Conservation (phyloP, 1,284 basidiomycete genomes). For the Ustilago lituana region DNA sequence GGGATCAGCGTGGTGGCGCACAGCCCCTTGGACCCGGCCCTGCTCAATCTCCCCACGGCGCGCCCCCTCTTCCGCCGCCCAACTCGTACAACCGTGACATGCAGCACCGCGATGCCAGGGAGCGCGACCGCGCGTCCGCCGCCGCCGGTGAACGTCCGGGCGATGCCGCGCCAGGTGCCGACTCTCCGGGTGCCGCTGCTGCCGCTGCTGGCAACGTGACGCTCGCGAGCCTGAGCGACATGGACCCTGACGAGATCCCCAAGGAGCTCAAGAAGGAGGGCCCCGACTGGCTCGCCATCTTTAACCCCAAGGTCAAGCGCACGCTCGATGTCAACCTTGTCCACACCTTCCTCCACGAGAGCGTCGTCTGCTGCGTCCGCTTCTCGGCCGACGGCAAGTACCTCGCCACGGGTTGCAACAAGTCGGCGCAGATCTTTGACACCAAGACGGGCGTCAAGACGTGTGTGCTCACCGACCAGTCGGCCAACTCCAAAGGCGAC, state of each 20-base stretch:
- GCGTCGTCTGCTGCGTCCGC: conserved; percentile 87
- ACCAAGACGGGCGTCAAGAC: conserved; percentile 83
- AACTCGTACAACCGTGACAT: conserved; percentile 43
- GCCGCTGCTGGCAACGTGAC: conserved; percentile 59
- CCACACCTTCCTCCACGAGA: conserved; percentile 91
- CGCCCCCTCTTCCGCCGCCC: conserved; percentile 48
- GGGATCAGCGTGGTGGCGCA: conserved; percentile 57
- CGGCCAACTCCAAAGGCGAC: conserved; percentile 56
- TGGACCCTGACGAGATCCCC: conserved; percentile 68
- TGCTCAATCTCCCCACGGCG: conserved; percentile 47
- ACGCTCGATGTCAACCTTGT: conserved; percentile 86
- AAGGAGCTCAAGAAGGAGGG: conserved; percentile 79
- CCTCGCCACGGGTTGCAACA: conserved; percentile 89
- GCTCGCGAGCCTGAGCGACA: conserved; percentile 60
- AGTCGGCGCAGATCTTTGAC: conserved; percentile 88
- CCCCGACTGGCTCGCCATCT: conserved; percentile 92
- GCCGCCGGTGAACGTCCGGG: conserved; percentile 15
- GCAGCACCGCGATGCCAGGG: conserved; percentile 34
- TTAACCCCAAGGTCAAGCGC: conserved; percentile 84
- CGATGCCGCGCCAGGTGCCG: conserved; percentile 23
- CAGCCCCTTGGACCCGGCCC: conserved; percentile 43
- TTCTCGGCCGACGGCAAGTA: conserved; percentile 89
- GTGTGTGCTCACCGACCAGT: conserved; percentile 73
- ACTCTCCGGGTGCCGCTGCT: conserved; percentile 37
- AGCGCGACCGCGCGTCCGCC: conserved; percentile 27